These are phyloP conservation scores for Xylariaceae sp. DNA, from an alignment of 2,329 filamentous ascomycete species.

Conservation along the genomic window DNA sequence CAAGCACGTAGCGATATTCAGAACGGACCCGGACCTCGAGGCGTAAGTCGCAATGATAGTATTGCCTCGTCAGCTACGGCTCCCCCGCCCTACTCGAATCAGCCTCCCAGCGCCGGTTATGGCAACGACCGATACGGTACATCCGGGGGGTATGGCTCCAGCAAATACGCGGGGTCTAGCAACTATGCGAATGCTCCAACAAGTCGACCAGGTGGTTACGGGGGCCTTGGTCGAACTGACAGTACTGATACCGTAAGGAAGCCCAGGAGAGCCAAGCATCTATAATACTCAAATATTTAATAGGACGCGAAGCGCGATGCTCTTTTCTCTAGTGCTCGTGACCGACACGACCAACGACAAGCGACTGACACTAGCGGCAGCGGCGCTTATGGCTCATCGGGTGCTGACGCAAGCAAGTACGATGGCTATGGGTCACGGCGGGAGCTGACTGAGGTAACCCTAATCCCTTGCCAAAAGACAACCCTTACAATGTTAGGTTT, in stretches of 20 bases:
- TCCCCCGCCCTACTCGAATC: slow-evolving; percentile 45
- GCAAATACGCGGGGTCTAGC: slow-evolving; percentile 56
- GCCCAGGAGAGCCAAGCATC: neutral
- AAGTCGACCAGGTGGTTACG: slow-evolving; percentile 64
- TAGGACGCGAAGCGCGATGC: slow-evolving; percentile 63
- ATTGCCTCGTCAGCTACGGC: slow-evolving; percentile 37
- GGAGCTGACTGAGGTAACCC: slow-evolving; percentile 69
- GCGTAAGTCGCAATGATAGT: slow-evolving; percentile 37
- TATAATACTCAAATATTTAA: slow-evolving; percentile 3
- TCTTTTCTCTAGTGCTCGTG: slow-evolving; percentile 56
- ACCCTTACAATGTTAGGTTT: too few species aligned
- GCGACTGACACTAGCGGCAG: slow-evolving; percentile 4
- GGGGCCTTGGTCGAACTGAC: slow-evolving; percentile 59
- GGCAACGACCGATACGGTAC: slow-evolving; percentile 40
- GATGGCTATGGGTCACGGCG: slow-evolving; percentile 70
- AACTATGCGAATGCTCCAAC: slow-evolving; percentile 38
- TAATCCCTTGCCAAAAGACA: neutral
- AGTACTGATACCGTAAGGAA: slow-evolving; percentile 45
- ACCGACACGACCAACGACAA: slow-evolving; percentile 36
- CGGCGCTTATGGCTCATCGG: slow-evolving; percentile 26
- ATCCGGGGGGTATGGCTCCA: slow-evolving; percentile 56
- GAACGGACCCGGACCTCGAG: slow-evolving; percentile 35
- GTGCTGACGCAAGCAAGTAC: slow-evolving; percentile 40
- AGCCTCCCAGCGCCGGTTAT: slow-evolving; percentile 34
- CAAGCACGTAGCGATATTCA: slow-evolving; percentile 48